phyloP scores from a whole-genome alignment of 192 early-diverging fungal genomes.

The Linnemannia schmuckeri region DNA sequence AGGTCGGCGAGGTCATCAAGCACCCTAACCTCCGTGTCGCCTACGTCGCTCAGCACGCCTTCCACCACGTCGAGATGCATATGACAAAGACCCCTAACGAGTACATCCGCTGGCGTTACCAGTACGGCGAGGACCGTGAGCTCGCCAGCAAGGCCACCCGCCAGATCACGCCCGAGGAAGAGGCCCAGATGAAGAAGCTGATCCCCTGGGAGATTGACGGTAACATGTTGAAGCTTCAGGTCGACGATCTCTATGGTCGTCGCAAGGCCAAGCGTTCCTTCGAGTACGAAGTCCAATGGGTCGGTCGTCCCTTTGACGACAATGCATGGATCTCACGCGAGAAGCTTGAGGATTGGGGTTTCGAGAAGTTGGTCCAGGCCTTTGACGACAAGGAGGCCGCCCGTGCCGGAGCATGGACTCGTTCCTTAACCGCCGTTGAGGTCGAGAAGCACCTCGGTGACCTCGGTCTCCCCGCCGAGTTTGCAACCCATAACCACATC shows the following conservation, averaged over 20 bases:
- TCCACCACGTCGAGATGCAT: slow-evolving; percentile 88
- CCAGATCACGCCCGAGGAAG: slow-evolving; percentile 72
- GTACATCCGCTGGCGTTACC: slow-evolving; percentile 84
- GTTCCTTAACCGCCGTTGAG: slow-evolving; percentile 74
- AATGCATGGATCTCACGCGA: slow-evolving; percentile 77
- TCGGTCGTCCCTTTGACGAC: slow-evolving; percentile 76
- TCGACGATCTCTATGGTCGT: slow-evolving; percentile 67
- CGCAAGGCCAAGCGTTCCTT: slow-evolving; percentile 74
- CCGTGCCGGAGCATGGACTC: slow-evolving; percentile 71
- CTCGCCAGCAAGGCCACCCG: slow-evolving; percentile 76
- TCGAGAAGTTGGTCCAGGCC: slow-evolving; percentile 75
- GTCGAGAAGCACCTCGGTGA: slow-evolving; percentile 78
- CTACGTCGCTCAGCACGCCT: slow-evolving; percentile 89
- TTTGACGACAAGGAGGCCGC: slow-evolving; percentile 69
- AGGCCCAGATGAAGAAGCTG: slow-evolving; percentile 36
- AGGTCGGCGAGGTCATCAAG: slow-evolving; percentile 78
- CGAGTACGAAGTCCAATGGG: slow-evolving; percentile 76
- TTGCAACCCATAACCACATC: slow-evolving; percentile 77
- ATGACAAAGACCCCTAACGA: slow-evolving; percentile 60
- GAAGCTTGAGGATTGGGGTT: slow-evolving; percentile 76
- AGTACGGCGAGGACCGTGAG: slow-evolving; percentile 78
- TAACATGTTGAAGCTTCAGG: slow-evolving; percentile 56
- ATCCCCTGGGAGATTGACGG: slow-evolving; percentile 35
- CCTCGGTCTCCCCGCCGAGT: slow-evolving; percentile 78
- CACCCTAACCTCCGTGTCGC: slow-evolving; percentile 88